Conservation (phyloP, 1,139 yeast genomes). For the Candida smagusa region DNA sequence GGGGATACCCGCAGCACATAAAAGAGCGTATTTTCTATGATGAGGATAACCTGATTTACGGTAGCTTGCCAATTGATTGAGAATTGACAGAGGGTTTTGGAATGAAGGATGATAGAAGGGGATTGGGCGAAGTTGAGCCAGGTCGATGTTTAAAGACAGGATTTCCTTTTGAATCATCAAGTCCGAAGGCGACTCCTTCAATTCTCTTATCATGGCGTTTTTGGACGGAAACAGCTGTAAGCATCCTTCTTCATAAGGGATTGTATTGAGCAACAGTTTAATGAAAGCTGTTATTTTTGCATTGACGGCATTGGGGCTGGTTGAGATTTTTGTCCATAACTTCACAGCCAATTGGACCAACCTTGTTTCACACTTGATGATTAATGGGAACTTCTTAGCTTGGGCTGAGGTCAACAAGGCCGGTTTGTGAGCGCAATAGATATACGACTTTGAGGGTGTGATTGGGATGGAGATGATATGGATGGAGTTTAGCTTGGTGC, state of each 20-base stretch:
- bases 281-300: slow-evolving; percentile 35
- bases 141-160: slow-evolving; percentile 24
- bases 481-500: slow-evolving; percentile 23
- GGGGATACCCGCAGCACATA: slow-evolving; percentile 67
- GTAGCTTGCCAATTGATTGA: slow-evolving; percentile 30
- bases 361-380: slow-evolving; percentile 38
- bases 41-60: slow-evolving; percentile 23
- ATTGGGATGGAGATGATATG: slow-evolving; percentile 60
- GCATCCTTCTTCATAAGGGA: slow-evolving; percentile 53
- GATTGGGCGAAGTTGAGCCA: slow-evolving; percentile 36
- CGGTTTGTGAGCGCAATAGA: slow-evolving; percentile 58
- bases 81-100: slow-evolving; percentile 30
- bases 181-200: slow-evolving; percentile 19
- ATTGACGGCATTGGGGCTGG: slow-evolving; percentile 38
- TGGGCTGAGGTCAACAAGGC: slow-evolving; percentile 25
- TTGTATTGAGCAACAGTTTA: slow-evolving; percentile 35
- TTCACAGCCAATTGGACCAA: slow-evolving; percentile 34
- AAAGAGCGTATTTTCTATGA: slow-evolving; percentile 33
- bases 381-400: slow-evolving; percentile 26
- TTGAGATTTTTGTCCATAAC: slow-evolving; percentile 45
- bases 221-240: slow-evolving; percentile 51
- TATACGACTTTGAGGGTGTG: slow-evolving; percentile 51
- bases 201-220: slow-evolving; percentile 46
- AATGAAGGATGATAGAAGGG: slow-evolving; percentile 43
- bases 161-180: slow-evolving; percentile 30